These are phyloP conservation scores for Gnomoniopsis sp. DNA, from an alignment of 2,329 filamentous ascomycete species.

Conservation along the genomic window DNA sequence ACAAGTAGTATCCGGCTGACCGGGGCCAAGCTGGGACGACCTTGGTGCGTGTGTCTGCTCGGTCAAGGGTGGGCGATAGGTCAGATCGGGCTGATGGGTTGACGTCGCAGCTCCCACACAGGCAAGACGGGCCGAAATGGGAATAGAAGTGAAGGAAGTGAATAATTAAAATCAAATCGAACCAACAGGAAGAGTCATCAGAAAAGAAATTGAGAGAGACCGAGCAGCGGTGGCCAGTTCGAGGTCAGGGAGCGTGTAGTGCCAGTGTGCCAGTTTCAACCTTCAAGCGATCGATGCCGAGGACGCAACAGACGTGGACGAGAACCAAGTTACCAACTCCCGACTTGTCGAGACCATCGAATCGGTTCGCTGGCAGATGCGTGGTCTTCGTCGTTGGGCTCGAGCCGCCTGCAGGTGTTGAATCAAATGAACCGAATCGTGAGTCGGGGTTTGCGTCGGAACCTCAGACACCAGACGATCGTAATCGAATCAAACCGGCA, in stretches of 20 bases:
- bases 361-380: constrained; percentile 1
- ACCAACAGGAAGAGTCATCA: background rate
- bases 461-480: background rate
- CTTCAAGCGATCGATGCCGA: background rate
- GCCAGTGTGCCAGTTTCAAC: background rate
- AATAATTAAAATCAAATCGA: background rate
- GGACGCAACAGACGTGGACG: background rate
- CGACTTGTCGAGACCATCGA: constrained; percentile 6
- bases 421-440: background rate
- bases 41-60: background rate
- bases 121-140: background rate
- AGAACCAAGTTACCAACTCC: background rate
- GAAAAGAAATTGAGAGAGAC: background rate
- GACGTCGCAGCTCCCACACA: background rate
- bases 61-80: constrained; percentile 3
- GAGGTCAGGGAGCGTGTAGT: background rate
- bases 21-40: constrained; percentile 10
- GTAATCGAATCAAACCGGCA: constrained; percentile 1
- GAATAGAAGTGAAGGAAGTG: background rate
- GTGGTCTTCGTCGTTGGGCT: background rate
- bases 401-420: background rate
- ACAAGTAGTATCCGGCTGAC: background rate
- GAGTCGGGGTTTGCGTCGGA: background rate
- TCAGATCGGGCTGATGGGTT: background rate
- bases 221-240: background rate